These are phyloP conservation scores for Cordyceps militaris DNA, from an alignment of 2,329 filamentous ascomycete species.

Conservation along the genomic window DNA sequence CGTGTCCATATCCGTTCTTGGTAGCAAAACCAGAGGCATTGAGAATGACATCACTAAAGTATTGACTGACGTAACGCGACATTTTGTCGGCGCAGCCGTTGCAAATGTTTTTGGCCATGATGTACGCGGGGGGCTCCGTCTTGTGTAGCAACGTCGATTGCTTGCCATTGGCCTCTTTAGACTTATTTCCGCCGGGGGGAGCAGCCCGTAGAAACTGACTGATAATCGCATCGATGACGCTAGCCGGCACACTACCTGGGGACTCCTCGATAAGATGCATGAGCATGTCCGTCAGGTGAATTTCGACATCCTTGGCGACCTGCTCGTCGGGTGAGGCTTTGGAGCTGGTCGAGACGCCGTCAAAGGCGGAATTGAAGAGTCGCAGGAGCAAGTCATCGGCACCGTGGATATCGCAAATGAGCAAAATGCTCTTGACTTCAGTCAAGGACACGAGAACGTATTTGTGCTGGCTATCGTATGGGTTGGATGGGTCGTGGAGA, in stretches of 20 bases:
- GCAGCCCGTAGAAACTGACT: constrained; percentile 91
- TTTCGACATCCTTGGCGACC: constrained; percentile 87
- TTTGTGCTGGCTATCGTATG: constrained; percentile 89
- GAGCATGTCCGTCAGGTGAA: constrained; percentile 81
- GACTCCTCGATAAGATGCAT: constrained; percentile 84
- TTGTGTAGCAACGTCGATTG: constrained; percentile 81
- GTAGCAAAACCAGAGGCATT: constrained; percentile 63
- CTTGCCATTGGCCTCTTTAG: constrained; percentile 60
- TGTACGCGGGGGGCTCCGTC: constrained; percentile 84
- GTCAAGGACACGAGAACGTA: constrained; percentile 83
- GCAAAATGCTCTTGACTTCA: constrained; percentile 88
- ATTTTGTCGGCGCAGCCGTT: constrained; percentile 87
- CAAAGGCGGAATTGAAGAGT: constrained; percentile 85
- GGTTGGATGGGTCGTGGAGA: constrained; percentile 76
- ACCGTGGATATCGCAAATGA: constrained; percentile 80
- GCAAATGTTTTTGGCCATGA: constrained; percentile 93
- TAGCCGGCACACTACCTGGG: constrained; percentile 59
- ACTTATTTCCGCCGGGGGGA: constrained; percentile 56
- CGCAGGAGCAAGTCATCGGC: constrained; percentile 71
- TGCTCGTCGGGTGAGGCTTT: constrained; percentile 72
- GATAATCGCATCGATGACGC: constrained; percentile 86
- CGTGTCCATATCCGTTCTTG: constrained; percentile 51
- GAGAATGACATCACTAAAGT: constrained; percentile 94
- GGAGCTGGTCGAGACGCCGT: constrained; percentile 74
- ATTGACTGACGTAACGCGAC: constrained; percentile 88